Base-by-base conservation (phyloP, 176 grass and related monocot species). In the Oryza punctata region DNA sequence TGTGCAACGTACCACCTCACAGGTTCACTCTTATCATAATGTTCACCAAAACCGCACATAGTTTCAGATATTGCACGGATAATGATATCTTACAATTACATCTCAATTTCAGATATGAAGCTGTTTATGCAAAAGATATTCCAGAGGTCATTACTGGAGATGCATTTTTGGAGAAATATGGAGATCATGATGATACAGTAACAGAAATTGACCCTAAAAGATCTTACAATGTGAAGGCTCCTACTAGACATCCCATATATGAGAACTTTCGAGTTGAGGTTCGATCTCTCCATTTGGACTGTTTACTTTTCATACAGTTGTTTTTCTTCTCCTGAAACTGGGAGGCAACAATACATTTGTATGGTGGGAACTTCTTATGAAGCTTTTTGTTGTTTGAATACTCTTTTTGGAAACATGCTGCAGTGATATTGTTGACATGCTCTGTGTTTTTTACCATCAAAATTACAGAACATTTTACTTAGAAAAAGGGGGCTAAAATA, bases 231-330 rank as follows among this genome's bases (percentile, higher is more conserved):
- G 85, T 99, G 73, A 96, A 92, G 76, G 91, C 91, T 49, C 91
- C 96, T 70, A 99, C 93, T 32, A 92, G 87, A 70, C 93, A 99
- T 90, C 96, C 96, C n/a, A 87, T 99, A 82, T 99, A 99, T 81
- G 96, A 99, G 65, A 99, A 96, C 72, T 99, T 99, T 78, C 91
- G 96, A 25, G 91, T 94, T 63, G 89, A 94, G 96, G 96, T 99
- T 78, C 4, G 27, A 65, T 70, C 16, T 60, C 15, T 67, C 3
- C 3, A 45, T 54, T 50, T 9, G 63, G 40, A 80, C 24, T 85
- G 12, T 29, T 46, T 84, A 25, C 57, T 67, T 73, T 11, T 78
- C 2, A 3, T 73, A 10, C 6, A 23, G 49, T 45, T 81, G 10
- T 81, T 19, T 41, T 78, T 16, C 8, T 40, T 41, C 15, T 40